Conservation (phyloP, 768 basidiomycete species). For the Asterophora lycoperdoides region DNA sequence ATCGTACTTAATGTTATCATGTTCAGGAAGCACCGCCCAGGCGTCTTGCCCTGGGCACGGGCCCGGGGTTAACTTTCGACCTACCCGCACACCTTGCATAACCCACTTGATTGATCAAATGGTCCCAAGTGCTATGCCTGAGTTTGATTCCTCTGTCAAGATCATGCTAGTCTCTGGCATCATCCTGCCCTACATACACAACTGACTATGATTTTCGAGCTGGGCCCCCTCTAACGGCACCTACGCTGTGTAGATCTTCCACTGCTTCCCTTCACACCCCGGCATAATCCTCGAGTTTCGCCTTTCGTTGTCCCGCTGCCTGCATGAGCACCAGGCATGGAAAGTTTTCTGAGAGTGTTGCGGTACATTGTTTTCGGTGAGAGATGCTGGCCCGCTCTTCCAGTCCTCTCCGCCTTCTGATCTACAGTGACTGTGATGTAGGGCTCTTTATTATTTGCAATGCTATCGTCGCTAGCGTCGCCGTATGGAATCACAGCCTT, state of each 20-base stretch:
- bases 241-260: neutral
- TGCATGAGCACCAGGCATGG: constrained; percentile 38
- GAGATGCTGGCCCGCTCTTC: constrained; percentile 14
- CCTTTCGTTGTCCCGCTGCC: constrained; percentile 13
- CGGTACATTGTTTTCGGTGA: constrained; percentile 63
- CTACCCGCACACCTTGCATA: no score
- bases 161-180: neutral
- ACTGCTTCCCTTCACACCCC: neutral
- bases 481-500: constrained; percentile 66
- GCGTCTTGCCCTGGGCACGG: neutral
- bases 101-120: no score
- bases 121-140: constrained; percentile 11
- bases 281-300: constrained; percentile 27
- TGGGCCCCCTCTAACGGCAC: constrained; percentile 3
- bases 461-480: constrained; percentile 59
- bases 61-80: no score
- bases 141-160: constrained; percentile 11
- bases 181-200: neutral
- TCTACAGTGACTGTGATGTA: constrained; percentile 21
- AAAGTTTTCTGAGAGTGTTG: constrained; percentile 40
- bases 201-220: neutral
- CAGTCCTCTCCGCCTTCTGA: neutral
- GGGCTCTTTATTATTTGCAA: constrained; percentile 60
- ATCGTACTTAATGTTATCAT: constrained; percentile 3
- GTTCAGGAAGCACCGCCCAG: neutral